A percentile compares a stretch with the other conserved stretches of the same genome.
These are phyloP conservation scores for Clathrospora elynae DNA, from an alignment of 2,329 filamentous ascomycete species.

Conservation along the genomic window DNA sequence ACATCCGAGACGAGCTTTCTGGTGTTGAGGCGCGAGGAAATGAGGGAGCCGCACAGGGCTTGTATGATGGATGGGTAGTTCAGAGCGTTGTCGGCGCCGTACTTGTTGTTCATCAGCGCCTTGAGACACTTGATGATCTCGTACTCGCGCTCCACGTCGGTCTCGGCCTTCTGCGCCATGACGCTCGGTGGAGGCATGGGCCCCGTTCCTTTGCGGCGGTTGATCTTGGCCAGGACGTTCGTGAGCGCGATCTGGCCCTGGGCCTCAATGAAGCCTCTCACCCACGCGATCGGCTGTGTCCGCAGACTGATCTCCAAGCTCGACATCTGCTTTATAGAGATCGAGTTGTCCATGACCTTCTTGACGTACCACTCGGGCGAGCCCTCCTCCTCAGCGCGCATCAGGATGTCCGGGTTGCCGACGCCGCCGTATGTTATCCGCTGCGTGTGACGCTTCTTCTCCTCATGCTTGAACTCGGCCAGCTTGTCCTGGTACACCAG, in stretches of 20 bases:
- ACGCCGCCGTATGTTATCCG: constrained; percentile 64
- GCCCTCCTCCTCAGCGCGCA: constrained; percentile 88
- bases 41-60: constrained; percentile 82
- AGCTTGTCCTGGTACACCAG: constrained; percentile 93
- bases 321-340: constrained; percentile 87
- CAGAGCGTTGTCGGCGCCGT: constrained; percentile 93
- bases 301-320: constrained; percentile 92
- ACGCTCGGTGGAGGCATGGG: constrained; percentile 65
- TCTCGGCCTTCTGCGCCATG: constrained; percentile 64
- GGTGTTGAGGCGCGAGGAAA: constrained; percentile 86
- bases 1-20: constrained; percentile 95
- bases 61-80: constrained; percentile 88
- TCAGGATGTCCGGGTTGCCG: constrained; percentile 66
- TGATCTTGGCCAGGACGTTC: constrained; percentile 91
- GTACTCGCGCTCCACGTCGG: constrained; percentile 88
- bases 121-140: constrained; percentile 98
- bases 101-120: constrained; percentile 99
- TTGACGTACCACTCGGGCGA: constrained; percentile 98
- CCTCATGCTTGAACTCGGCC: constrained; percentile 91
- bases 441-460: constrained; percentile 79
- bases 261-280: constrained; percentile 93
- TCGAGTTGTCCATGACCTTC: constrained; percentile 93
- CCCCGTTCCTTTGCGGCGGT: constrained; percentile 78
- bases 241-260: constrained; percentile 96
- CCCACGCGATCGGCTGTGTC: constrained; percentile 97